Evolutionary conservation across 2,329 filamentous ascomycete species (phyloP), one percentile per base, ranked within the genome.

Genomic region (Aureobasidium vineae): DNA sequence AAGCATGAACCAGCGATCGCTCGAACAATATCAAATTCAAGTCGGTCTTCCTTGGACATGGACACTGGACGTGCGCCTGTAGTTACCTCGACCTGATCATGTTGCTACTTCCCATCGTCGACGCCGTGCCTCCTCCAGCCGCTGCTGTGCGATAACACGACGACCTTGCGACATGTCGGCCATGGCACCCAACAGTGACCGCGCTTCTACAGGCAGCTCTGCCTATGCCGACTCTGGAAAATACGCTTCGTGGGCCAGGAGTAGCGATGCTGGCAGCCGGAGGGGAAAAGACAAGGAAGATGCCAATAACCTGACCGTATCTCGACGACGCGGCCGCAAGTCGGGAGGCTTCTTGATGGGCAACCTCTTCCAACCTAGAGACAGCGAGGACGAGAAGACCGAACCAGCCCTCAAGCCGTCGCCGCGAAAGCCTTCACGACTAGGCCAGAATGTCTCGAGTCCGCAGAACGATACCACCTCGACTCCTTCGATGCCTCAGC

Each of bases 401-500:
- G 26, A 60, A 10, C 40, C 65, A 1, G 36, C 19, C 21, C 16
- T 16, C 61, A 40, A 33, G 19, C 26, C 36, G 23, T 52, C 60
- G 21, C 61, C 26, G 11, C 50, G 28, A 10, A 54, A 47, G 10
- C 31, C 57, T 16, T 59, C 63, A 13, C 52, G 53, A 31, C 47
- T 54, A 5, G 49, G 36, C 15, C 40, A 50, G 31, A 59, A 57
- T 38, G 43, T 41, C 26, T 19, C 52, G 10, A 49, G 13, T 16
- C n/a, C 28, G 28, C 26, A 11, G 38, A 28, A 28, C 28, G 26
- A 26, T 16, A 4, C n/a, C 23, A 28, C 41, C 21, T 13, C 26
- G 8, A n/a, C 50, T n/a, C 23, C 71, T 74, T 19, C 68, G 74
- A 23, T 31, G n/a, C 43, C 60, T 6, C 52, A 69, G 15, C 64